Base-by-base conservation (phyloP, 192 early-diverging fungal genomes). In the Entomortierella beljakovae region DNA sequence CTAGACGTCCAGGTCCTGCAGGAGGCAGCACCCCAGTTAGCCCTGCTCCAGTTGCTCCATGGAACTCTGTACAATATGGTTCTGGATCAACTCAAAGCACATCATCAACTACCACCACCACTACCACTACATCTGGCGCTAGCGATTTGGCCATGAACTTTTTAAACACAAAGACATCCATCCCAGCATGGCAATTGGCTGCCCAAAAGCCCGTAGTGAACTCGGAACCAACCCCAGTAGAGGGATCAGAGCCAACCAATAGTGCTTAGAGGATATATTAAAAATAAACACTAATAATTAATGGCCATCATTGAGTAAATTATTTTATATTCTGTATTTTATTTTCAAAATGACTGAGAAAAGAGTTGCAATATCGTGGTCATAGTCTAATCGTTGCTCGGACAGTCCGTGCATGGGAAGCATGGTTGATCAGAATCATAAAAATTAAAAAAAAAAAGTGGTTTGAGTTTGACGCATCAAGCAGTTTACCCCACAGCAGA, bases 181-280 rank as follows among this genome's bases (percentile, higher is more conserved):
- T 89, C 56, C 91, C 91, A n/a, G 85, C 89, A 7, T 92, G 89
- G 91, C 91, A 92, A 72, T 83, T 92, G 70, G 82, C 81, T 10
- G 62, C 80, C 2, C 57, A 75, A 51, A 75, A 66, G 53, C 5
- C 29, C 26, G 53, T 28, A 26, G 51, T 32, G 49, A 38, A 31
- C 57, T 42, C 33, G n/a, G 37, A 58, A 10, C 6, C 33, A 10
- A 58, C 9, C 1, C 26, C 1, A 22, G 29, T 26, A 49, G 60
- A 49, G 13, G 60, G 15, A 33, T 20, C 60, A 1, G 60, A 46
- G 29, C 28, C 60, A 16, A 46, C 46, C 3, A 23, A 33, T 11
- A 49, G 5, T 43, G 57, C 57, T 20, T 46, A 46, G 20, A 46
- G 20, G 20, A 46, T 40, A 58, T 40, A 22, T 40, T 25, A 59